phyloP scores from a whole-genome alignment of 257 asterid species.

The Osmanthus fragrans region DNA sequence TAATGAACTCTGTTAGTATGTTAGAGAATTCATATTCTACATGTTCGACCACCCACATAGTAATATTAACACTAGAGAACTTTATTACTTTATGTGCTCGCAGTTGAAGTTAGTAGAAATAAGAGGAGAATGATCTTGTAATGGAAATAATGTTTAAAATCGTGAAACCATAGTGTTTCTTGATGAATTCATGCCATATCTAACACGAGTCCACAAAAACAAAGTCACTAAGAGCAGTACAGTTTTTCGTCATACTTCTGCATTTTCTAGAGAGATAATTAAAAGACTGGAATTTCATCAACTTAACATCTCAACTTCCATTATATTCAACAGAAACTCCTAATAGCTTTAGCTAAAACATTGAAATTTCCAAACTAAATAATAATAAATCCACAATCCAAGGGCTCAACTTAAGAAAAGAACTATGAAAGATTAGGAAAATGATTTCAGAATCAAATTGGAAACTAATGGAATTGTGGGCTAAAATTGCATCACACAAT shows the following conservation, averaged over 20 bases:
- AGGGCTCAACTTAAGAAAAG: background rate
- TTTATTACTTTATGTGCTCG: background rate
- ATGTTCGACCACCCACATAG: background rate
- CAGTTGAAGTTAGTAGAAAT: background rate
- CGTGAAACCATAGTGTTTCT: background rate
- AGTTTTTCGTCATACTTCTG: background rate
- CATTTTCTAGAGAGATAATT: background rate
- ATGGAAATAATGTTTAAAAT: background rate
- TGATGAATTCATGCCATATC: background rate
- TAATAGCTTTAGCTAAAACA: background rate
- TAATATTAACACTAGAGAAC: background rate
- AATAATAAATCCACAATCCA: background rate
- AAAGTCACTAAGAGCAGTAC: background rate
- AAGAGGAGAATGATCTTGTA: background rate
- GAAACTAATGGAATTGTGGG: background rate
- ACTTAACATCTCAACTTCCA: background rate
- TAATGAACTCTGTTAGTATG: constrained; percentile 5
- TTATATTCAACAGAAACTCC: background rate
- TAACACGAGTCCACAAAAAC: background rate
- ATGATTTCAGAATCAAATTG: background rate
- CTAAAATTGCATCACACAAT: background rate
- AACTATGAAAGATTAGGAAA: background rate
- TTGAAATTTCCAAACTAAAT: background rate
- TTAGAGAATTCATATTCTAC: background rate
- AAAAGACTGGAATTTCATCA: background rate